Conservation (phyloP, 495 filamentous ascomycete species). For the Daldinia concentrica region DNA sequence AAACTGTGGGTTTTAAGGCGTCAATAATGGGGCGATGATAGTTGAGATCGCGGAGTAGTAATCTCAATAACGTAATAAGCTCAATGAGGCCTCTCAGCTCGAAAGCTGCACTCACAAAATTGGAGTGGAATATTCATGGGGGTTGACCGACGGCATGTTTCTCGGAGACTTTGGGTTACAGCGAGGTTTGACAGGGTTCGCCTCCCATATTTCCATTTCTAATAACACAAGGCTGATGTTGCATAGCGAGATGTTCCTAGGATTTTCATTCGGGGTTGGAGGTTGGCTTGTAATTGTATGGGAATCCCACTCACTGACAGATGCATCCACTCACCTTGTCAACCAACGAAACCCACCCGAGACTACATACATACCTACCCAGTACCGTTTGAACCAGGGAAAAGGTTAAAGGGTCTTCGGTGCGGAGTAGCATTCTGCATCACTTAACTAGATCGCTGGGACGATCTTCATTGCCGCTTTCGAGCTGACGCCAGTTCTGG, state of each 20-base stretch:
- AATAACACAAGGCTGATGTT: constrained; percentile 36
- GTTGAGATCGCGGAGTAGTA: constrained; percentile 26
- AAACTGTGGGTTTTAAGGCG: constrained; percentile 30
- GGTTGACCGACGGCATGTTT: constrained; percentile 1
- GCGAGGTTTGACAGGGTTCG: constrained; percentile 11
- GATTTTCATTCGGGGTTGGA: constrained; percentile 33
- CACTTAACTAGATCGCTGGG: constrained; percentile 39
- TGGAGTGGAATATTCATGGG: neutral
- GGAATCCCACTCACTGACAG: neutral
- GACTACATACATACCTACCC: too few species aligned
- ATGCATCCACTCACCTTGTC: constrained; percentile 3
- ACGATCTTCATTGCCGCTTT: constrained; percentile 42
- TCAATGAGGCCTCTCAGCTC: constrained; percentile 7
- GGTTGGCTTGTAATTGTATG: constrained; percentile 1
- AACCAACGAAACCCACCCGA: constrained; percentile 15
- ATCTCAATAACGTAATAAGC: constrained; percentile 27
- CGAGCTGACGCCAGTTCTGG: constrained; percentile 31
- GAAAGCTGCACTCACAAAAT: neutral
- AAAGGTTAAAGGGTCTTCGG: constrained; percentile 13
- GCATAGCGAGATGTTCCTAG: constrained; percentile 8
- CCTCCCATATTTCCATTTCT: constrained; percentile 9
- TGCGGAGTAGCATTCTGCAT: constrained; percentile 29
- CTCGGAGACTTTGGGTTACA: constrained; percentile 6
- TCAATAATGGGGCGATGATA: constrained; percentile 13
- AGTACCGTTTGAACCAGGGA: constrained; percentile 21